Evolutionary conservation across 208 protist genomes (phyloP), one percentile per base, ranked within the genome.

Genomic region (Angomonas ambiguus): DNA sequence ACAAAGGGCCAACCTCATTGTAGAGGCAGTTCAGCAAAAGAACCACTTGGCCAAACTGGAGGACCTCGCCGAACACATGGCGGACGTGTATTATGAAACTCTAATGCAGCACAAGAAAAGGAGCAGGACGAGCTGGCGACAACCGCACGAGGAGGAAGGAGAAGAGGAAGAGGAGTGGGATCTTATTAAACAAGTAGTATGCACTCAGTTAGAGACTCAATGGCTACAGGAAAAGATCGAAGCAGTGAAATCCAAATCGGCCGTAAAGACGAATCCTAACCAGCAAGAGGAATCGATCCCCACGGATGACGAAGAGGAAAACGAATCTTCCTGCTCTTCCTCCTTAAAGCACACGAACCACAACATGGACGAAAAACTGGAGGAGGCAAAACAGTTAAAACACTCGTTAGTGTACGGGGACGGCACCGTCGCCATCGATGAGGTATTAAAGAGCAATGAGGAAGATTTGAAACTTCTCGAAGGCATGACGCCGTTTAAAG

Each of bases 371-470:
- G 28, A 51, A 42, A 30, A 27, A 22, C 24, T 53, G 35, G 60
- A 38, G 11, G 60, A 65, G 28, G 59, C 59, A 42, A 30, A 63
- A 48, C 8, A 10, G 49, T 13, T 30, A 63, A 22, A 48, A 25
- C 32, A 41, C 59, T 42, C 30, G 6, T 13, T 32, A n/a, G 3
- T 25, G 2, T 13, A 35, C 60, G 60, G 60, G n/a, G 45, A 48
- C 2, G 60, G 31, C 60, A 48, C 38, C 22, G 38, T 20, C 20
- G 2, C 60, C 11, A 41, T 65, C 28, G 60, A 51, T 30, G 35
- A 41, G n/a, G 22, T 65, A 38, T 38, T 53, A 28, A 30, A 20
- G 35, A 24, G 38, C 18, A 51, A 35, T 16, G 31, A 48, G 8
- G 31, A 62, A 24, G 57, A 62, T 5, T 2, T 34, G 10, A 24